phyloP scores from a whole-genome alignment of 169 alveolate species.

The Cyclospora cayetanensis region DNA sequence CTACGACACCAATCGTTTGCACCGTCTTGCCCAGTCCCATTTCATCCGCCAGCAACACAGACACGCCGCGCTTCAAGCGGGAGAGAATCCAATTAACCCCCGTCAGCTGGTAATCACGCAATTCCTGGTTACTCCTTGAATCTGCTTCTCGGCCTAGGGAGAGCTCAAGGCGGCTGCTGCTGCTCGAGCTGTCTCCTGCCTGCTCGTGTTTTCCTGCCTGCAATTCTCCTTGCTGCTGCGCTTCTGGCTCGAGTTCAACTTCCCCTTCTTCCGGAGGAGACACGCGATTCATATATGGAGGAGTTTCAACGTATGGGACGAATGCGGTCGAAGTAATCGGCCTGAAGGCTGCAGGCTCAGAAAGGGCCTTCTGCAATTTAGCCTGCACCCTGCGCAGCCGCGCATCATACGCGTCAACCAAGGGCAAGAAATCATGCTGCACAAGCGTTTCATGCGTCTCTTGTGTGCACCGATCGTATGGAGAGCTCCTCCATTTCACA shows the following conservation, averaged over 20 bases:
- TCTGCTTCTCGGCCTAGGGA: neutral
- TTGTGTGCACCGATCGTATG: slow-evolving; percentile 92
- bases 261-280: neutral
- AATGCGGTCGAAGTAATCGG: slow-evolving; percentile 86
- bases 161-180: neutral
- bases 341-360: slow-evolving; percentile 85
- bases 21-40: slow-evolving; percentile 97
- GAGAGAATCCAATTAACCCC: slow-evolving; percentile 97
- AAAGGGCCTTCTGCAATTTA: slow-evolving; percentile 74
- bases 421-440: slow-evolving; percentile 84
- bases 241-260: neutral
- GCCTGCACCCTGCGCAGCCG: slow-evolving; percentile 85
- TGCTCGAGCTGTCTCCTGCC: neutral
- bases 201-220: neutral
- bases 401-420: slow-evolving; percentile 82
- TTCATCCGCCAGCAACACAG: slow-evolving; percentile 95
- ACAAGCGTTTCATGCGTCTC: slow-evolving; percentile 86
- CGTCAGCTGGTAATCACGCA: slow-evolving; percentile 94
- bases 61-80: slow-evolving; percentile 93
- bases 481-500: slow-evolving; percentile 91
- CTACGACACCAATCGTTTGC: slow-evolving; percentile 91
- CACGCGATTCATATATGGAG: slow-evolving; percentile 82
- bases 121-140: slow-evolving; percentile 43
- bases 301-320: slow-evolving; percentile 91
- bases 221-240: neutral